A percentile compares a stretch with the other conserved stretches of the same genome.
Evolutionary conservation across 768 basidiomycete species (phyloP).

Genomic region (Tylopilus plumbeoviolaceoides): DNA sequence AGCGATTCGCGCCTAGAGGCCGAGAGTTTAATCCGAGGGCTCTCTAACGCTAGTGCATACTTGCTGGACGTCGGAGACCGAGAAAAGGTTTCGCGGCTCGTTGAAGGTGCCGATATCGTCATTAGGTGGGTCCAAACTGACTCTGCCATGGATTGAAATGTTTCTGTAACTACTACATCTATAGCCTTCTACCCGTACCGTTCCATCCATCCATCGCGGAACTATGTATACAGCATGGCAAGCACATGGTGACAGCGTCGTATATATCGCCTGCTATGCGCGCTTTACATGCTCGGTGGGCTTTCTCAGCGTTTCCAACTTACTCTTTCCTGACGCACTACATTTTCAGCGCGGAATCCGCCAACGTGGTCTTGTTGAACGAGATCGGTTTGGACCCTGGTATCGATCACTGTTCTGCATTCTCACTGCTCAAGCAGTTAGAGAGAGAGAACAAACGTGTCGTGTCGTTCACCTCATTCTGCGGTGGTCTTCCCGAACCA

Average conservation of each 20-base stretch:
- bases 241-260: constrained; percentile 87
- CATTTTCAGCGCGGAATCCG: constrained; percentile 49
- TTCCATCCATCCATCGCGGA: constrained; percentile 72
- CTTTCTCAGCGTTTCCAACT: neutral
- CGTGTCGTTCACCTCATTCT: constrained; percentile 81
- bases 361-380: constrained; percentile 73
- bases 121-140: constrained; percentile 58
- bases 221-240: constrained; percentile 61
- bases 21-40: constrained; percentile 37
- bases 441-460: constrained; percentile 51
- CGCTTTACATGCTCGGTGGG: constrained; percentile 56
- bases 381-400: constrained; percentile 91
- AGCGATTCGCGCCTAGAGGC: constrained; percentile 69
- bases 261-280: constrained; percentile 83
- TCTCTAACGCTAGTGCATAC: constrained; percentile 52
- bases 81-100: constrained; percentile 42
- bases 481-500: constrained; percentile 86
- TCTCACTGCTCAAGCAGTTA: constrained; percentile 58
- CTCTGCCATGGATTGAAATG: neutral
- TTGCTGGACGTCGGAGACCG: constrained; percentile 56
- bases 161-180: neutral
- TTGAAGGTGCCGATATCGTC: constrained; percentile 71
- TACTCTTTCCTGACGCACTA: neutral
- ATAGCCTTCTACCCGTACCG: constrained; percentile 73
- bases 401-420: constrained; percentile 84